Percentiles rank a stretch among this genome's conserved stretches.
phyloP scores from a whole-genome alignment of 140 eudicot species.

The Senecio squalidus region DNA sequence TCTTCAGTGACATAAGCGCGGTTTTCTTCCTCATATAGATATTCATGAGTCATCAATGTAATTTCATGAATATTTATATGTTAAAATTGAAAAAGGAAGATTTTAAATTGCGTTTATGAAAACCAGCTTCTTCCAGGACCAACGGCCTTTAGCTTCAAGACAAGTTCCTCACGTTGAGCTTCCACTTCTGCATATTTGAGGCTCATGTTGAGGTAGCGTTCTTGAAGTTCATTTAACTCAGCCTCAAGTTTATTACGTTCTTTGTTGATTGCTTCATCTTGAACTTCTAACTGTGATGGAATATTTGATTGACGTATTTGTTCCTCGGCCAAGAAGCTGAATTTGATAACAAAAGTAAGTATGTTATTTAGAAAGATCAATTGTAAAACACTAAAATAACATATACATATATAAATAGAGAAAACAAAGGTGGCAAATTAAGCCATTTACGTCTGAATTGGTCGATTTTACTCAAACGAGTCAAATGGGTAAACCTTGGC shows the following conservation, averaged over 20 bases:
- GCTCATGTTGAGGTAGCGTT: constrained; percentile 67
- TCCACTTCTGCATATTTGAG: constrained; percentile 82
- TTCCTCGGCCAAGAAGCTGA: constrained; percentile 39
- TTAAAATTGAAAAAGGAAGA: background rate
- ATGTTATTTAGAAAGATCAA: background rate
- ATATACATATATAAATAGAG: background rate
- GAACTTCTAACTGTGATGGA: constrained; percentile 6
- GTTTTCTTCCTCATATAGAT: background rate
- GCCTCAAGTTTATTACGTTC: constrained; percentile 32
- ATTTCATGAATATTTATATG: constrained; percentile 11
- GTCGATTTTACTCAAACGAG: too few species aligned
- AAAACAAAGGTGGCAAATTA: background rate
- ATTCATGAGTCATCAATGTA: background rate
- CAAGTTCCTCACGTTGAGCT: constrained; percentile 70
- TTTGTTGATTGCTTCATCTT: constrained; percentile 15
- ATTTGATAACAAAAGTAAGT: constrained; percentile 6
- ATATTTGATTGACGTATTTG: constrained; percentile 15
- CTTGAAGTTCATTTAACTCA: constrained; percentile 65
- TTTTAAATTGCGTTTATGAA: constrained; percentile 18
- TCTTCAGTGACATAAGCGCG: background rate
- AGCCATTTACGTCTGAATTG: too few species aligned
- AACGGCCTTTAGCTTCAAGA: constrained; percentile 51
- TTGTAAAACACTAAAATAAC: background rate
- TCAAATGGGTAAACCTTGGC: too few species aligned
- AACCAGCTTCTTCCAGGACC: constrained; percentile 46